Evolutionary conservation across 2,329 filamentous ascomycete genomes (phyloP).

Genomic region (Dothideomycetes sp.): DNA sequence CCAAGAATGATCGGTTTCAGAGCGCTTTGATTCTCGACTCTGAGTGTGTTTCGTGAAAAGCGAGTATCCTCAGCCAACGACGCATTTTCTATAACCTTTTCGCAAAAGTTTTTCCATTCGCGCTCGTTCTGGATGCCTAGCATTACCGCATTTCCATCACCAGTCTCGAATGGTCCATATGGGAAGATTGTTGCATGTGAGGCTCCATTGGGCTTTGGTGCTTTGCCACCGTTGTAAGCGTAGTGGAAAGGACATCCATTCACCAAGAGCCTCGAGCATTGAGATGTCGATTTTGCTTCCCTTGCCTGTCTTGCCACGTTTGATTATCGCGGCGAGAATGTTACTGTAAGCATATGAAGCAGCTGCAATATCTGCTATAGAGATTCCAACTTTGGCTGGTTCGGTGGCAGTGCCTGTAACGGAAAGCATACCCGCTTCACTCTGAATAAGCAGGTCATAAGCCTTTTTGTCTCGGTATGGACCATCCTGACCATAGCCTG

Average conservation of each 20-base stretch:
- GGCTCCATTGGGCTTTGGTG: constrained; percentile 40
- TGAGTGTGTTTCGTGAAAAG: constrained; percentile 40
- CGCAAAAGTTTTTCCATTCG: constrained; percentile 45
- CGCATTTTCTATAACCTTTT: constrained; percentile 36
- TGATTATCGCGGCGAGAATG: constrained; percentile 36
- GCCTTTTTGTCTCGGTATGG: constrained; percentile 48
- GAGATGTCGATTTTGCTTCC: constrained; percentile 46
- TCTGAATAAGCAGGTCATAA: constrained; percentile 47
- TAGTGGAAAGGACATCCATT: constrained; percentile 55
- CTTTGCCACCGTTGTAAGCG: constrained; percentile 36
- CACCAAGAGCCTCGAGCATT: constrained; percentile 50
- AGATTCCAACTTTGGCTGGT: constrained; percentile 44
- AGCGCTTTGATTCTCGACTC: constrained; percentile 39
- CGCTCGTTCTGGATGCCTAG: constrained; percentile 50
- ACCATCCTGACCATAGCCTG: constrained; percentile 43
- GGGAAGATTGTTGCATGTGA: constrained; percentile 49
- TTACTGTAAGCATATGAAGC: constrained; percentile 46
- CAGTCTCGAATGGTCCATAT: constrained; percentile 46
- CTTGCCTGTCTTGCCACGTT: constrained; percentile 40
- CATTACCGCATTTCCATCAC: constrained; percentile 42
- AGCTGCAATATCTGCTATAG: constrained; percentile 46
- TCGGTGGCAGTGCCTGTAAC: constrained; percentile 40
- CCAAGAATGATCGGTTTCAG: constrained; percentile 39
- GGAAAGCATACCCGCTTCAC: constrained; percentile 44
- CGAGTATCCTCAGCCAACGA: constrained; percentile 37